phyloP scores from a whole-genome alignment of 441 rosid genomes.

The Erodium moschatum region DNA sequence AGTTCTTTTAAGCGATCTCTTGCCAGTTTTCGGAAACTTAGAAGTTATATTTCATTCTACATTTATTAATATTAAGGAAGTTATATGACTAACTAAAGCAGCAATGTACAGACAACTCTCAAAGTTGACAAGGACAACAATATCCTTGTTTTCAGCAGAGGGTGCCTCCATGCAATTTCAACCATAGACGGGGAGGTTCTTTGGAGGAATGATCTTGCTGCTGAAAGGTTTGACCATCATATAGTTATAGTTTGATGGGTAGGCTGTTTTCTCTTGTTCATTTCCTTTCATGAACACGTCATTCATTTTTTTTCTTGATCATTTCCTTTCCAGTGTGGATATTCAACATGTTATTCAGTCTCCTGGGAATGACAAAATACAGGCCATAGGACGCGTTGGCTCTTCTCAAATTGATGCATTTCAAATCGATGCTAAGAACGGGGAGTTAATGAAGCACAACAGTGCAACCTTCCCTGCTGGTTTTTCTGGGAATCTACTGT shows the following conservation, averaged over 20 bases:
- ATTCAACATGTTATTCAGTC: slow-evolving; percentile 63
- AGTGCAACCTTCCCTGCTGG: slow-evolving; percentile 56
- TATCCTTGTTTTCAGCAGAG: slow-evolving; percentile 56
- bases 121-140: slow-evolving; percentile 61
- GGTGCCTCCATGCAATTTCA: slow-evolving; percentile 79
- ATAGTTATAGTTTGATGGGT: slow-evolving; percentile 15
- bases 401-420: slow-evolving; percentile 56
- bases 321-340: slow-evolving; percentile 51
- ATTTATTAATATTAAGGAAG: slow-evolving; percentile 10
- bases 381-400: slow-evolving; percentile 58
- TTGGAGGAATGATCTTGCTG: slow-evolving; percentile 75
- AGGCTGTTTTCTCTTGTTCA: slow-evolving; percentile 9
- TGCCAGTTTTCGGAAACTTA: neutral
- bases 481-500: slow-evolving; percentile 48
- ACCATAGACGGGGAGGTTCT: slow-evolving; percentile 74
- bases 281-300: slow-evolving; percentile 13
- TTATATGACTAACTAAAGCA: slow-evolving; percentile 16
- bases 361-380: slow-evolving; percentile 42
- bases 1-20: neutral
- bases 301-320: slow-evolving; percentile 21
- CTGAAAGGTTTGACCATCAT: slow-evolving; percentile 53
- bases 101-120: slow-evolving; percentile 45
- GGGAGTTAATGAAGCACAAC: slow-evolving; percentile 62
- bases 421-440: slow-evolving; percentile 59
- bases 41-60: slow-evolving; percentile 9